Conservation (phyloP, 257 asterid species). For the Plantago elongata region DNA sequence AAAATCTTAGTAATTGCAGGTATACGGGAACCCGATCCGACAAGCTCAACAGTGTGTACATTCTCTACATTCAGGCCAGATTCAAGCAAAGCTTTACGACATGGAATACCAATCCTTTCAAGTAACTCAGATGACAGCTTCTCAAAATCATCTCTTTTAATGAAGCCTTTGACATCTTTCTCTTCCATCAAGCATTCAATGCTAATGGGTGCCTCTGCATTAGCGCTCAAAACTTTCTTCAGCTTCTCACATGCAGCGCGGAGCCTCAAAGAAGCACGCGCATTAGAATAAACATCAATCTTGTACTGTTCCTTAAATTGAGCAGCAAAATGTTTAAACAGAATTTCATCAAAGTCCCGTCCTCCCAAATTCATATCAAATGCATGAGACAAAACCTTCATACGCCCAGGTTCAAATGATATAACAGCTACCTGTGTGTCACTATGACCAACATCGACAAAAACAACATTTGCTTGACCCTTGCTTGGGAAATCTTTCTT, state of each 20-base stretch:
- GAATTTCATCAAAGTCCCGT: constrained; percentile 84
- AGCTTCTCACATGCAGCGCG: constrained; percentile 89
- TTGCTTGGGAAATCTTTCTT: constrained; percentile 57
- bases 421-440: constrained; percentile 88
- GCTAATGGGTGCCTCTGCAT: constrained; percentile 85
- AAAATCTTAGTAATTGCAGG: constrained; percentile 72
- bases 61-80: constrained; percentile 62
- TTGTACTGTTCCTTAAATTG: constrained; percentile 64
- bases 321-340: constrained; percentile 73
- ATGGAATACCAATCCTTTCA: constrained; percentile 66
- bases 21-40: constrained; percentile 93
- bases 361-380: constrained; percentile 88
- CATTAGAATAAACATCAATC: constrained; percentile 71
- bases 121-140: constrained; percentile 54
- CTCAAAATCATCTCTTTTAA: constrained; percentile 92
- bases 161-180: constrained; percentile 85
- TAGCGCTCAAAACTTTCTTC: constrained; percentile 97
- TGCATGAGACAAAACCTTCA: constrained; percentile 86
- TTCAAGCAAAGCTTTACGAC: constrained; percentile 62
- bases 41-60: constrained; percentile 88
- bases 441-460: constrained; percentile 90
- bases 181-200: constrained; percentile 99
- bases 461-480: constrained; percentile 62
- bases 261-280: constrained; percentile 82
- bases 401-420: constrained; percentile 64